Evolutionary conservation across 2,329 filamentous ascomycete species (phyloP).

Genomic region (Pseudocercospora vitis): DNA sequence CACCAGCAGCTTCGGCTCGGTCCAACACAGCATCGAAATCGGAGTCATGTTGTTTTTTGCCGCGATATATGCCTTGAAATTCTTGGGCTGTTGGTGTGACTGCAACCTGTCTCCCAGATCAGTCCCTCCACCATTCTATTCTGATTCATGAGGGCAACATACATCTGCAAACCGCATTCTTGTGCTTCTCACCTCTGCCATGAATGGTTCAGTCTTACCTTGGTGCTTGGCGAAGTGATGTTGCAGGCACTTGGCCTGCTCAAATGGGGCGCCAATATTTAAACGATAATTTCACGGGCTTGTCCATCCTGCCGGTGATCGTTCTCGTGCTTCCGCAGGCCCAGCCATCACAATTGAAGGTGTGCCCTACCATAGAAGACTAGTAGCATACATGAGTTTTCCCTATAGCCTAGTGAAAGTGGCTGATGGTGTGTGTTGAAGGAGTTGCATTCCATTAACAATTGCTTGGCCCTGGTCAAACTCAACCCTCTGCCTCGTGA

Average conservation of each 20-base stretch:
- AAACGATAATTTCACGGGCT: no score
- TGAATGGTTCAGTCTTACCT: not conserved
- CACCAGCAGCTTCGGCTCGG: slow-evolving; percentile 45
- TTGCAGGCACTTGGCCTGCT: no score
- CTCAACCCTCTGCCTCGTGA: not conserved
- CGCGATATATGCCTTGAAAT: slow-evolving; percentile 53
- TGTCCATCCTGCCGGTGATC: no score
- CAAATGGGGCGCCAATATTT: no score
- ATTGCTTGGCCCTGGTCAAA: not conserved
- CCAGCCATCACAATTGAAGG: no score
- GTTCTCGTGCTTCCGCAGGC: no score
- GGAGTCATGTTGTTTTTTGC: slow-evolving; percentile 50
- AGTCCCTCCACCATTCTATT: no score
- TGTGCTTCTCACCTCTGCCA: not conserved
- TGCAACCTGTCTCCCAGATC: slow-evolving; percentile 30
- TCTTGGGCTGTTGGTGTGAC: slow-evolving; percentile 42
- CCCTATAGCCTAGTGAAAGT: no score
- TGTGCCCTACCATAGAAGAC: not conserved
- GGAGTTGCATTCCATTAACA: not conserved
- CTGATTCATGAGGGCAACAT: no score
- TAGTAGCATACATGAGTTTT: no score
- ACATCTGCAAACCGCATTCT: not conserved
- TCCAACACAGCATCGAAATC: slow-evolving; percentile 48
- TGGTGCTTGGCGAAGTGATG: not conserved
- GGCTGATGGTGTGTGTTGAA: no score